Evolutionary conservation across 2,329 filamentous ascomycete genomes (phyloP), one percentile per base, ranked within the genome.

Genomic region (Diaporthe sp.): DNA sequence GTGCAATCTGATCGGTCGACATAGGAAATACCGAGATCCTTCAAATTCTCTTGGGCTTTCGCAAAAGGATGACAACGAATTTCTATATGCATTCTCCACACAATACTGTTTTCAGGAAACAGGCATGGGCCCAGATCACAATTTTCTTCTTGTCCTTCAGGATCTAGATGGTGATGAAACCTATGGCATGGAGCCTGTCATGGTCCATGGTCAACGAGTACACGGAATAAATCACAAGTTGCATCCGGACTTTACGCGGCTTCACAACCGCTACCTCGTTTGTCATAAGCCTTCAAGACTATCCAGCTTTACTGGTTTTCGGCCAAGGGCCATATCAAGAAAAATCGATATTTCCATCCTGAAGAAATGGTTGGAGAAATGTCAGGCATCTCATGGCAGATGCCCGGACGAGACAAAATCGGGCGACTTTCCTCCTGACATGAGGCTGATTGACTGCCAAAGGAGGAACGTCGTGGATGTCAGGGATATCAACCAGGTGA

Each of bases 21-120:
- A 54, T 12, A 8, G 25, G 13, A 4, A 54, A 4, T 8, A 30
- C 12, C 10, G 2, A 3, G 52, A 28, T 0, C 2, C 25, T 3
- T 0, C 6, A 8, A 7, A 30, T 9, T 8, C 13, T 8, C n/a
- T 17, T 0, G 5, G 4, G 25, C 13, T 0, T 28, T 17, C 19
- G 12, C 5, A 30, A 5, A 2, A 30, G n/a, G 13, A 19, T 0
- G 13, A 13, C 8, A 17, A 9, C 17, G 25, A 54, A 4, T 54
- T 54, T 9, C 30, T 54, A 4, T 30, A 54, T 19, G 52, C 52
- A 0, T 54, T 54, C 17, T 54, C 52, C 17, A 25, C n/a, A 17
- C 15, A 54, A 13, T 30, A 54, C 13, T 54, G 52, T 17, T 54
- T 54, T 1, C 52, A 54, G 25, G 52, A 30, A 19, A 30, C 52